These are phyloP conservation scores for Tolypocladium nubicola DNA, from an alignment of 2,329 filamentous ascomycete species.

Conservation along the genomic window DNA sequence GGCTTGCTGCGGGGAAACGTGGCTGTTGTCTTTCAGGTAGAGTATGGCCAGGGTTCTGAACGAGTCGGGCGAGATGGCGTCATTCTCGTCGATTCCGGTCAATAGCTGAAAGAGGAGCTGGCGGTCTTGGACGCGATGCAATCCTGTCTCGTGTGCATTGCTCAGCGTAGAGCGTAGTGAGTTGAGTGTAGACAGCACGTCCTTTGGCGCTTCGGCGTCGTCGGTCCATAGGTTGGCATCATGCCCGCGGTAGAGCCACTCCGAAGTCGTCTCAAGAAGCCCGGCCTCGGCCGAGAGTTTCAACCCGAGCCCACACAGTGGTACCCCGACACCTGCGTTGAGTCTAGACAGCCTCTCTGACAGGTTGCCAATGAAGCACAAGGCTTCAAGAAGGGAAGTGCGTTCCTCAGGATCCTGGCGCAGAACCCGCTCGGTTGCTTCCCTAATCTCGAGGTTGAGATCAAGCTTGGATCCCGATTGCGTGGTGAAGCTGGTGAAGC, in stretches of 20 bases:
- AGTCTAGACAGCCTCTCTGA: constrained; percentile 18
- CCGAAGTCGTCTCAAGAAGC: constrained; percentile 10
- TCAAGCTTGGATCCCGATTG: neutral
- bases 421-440: constrained; percentile 12
- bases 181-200: constrained; percentile 12
- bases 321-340: constrained; percentile 11
- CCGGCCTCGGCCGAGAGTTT: constrained; percentile 17
- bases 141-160: neutral
- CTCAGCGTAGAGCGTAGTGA: constrained; percentile 4
- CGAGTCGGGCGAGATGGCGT: constrained; percentile 9
- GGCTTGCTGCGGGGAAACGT: neutral
- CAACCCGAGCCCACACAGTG: constrained; percentile 19
- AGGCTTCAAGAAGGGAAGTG: constrained; percentile 7
- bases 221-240: constrained; percentile 6
- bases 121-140: constrained; percentile 5
- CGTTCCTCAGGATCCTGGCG: constrained; percentile 1
- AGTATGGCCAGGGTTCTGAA: constrained; percentile 12
- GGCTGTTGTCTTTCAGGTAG: constrained; percentile 3
- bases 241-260: constrained; percentile 15
- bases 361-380: constrained; percentile 31
- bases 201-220: constrained; percentile 5
- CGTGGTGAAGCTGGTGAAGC: constrained; percentile 8
- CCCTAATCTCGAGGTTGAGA: constrained; percentile 12
- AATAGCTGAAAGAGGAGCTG: constrained; percentile 17
- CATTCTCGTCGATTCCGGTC: constrained; percentile 15